These are phyloP conservation scores for Vigna nakashimae DNA, from an alignment of 306 rosid species.

Conservation along the genomic window DNA sequence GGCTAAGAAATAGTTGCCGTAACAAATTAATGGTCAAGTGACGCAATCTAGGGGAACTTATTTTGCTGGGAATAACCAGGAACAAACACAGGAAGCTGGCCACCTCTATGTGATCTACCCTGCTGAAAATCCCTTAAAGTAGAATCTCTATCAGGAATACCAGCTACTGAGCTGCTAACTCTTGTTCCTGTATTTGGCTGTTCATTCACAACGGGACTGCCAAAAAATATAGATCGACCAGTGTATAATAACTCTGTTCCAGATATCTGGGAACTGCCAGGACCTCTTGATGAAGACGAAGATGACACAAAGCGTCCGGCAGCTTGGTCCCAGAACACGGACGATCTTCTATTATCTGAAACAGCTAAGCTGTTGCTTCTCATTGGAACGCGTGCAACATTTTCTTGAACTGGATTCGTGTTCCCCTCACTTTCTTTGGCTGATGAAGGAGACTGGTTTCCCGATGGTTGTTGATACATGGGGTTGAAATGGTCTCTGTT, in stretches of 20 bases:
- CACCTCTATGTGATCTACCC: slow-evolving; percentile 70
- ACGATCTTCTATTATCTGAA: slow-evolving; percentile 57
- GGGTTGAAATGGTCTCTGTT: slow-evolving; percentile 72
- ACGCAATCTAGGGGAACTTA: slow-evolving; percentile 53
- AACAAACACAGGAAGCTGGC: slow-evolving; percentile 80
- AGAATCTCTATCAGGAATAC: slow-evolving; percentile 55
- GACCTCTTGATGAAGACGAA: slow-evolving; percentile 60
- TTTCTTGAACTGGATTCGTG: slow-evolving; percentile 47
- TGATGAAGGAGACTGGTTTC: slow-evolving; percentile 58
- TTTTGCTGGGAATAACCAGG: slow-evolving; percentile 66
- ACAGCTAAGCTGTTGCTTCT: slow-evolving; percentile 52
- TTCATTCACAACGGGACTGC: slow-evolving; percentile 75
- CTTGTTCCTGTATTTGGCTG: slow-evolving; percentile 54
- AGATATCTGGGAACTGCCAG: slow-evolving; percentile 56
- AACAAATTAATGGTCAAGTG: slow-evolving; percentile 22
- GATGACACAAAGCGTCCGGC: slow-evolving; percentile 80
- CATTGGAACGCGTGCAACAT: slow-evolving; percentile 43
- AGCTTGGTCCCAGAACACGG: slow-evolving; percentile 81
- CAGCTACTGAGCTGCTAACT: slow-evolving; percentile 50
- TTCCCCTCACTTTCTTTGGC: slow-evolving; percentile 57
- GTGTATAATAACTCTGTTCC: slow-evolving; percentile 70
- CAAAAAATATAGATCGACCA: slow-evolving; percentile 78
- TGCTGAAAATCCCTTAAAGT: slow-evolving; percentile 57
- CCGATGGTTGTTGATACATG: slow-evolving; percentile 65
- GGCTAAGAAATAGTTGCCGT: slow-evolving; percentile 33